Evolutionary conservation across 768 basidiomycete species (phyloP).

Genomic region (Vishniacozyma victoriae): DNA sequence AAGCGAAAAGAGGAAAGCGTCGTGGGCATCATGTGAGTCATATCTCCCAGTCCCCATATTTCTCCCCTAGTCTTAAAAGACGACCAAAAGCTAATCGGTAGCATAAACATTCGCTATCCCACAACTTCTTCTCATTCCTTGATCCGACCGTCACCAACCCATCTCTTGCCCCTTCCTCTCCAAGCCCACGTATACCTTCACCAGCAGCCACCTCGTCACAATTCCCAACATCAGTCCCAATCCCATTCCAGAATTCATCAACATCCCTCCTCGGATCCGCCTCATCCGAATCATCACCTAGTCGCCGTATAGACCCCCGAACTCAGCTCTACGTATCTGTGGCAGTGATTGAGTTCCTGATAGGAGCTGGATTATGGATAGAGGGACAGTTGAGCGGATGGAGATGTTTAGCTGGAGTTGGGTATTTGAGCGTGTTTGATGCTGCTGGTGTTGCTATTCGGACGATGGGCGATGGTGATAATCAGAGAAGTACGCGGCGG

Average conservation of each 20-base stretch:
- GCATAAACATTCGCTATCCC: conserved; percentile 88
- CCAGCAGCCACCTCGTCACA: conserved; percentile 14
- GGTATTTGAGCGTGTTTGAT: conserved; percentile 96
- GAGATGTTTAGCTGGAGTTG: conserved; percentile 78
- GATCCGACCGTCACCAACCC: conserved; percentile 56
- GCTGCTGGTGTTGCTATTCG: conserved; percentile 67
- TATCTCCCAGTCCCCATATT: background rate
- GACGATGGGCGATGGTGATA: conserved; percentile 40
- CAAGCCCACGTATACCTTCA: conserved; percentile 9
- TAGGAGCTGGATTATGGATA: conserved; percentile 67
- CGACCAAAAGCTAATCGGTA: conserved; percentile 46
- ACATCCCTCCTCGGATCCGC: conserved; percentile 1
- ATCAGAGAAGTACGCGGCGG: conserved; percentile 42
- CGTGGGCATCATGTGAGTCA: conserved; percentile 45
- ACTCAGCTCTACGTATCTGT: conserved; percentile 33
- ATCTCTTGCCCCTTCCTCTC: conserved; percentile 11
- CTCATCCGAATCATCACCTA: background rate
- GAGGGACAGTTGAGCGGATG: conserved; percentile 82
- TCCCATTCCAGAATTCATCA: conserved; percentile 21
- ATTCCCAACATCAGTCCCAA: conserved; percentile 38
- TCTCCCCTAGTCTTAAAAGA: conserved; percentile 5
- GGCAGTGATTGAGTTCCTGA: conserved; percentile 43
- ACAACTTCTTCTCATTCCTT: conserved; percentile 92
- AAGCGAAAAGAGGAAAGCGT: conserved; percentile 33
- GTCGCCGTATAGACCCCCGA: conserved; percentile 18